Base-by-base conservation (phyloP, 2,329 filamentous ascomycete genomes). In the Sporothrix pseudoabietina region DNA sequence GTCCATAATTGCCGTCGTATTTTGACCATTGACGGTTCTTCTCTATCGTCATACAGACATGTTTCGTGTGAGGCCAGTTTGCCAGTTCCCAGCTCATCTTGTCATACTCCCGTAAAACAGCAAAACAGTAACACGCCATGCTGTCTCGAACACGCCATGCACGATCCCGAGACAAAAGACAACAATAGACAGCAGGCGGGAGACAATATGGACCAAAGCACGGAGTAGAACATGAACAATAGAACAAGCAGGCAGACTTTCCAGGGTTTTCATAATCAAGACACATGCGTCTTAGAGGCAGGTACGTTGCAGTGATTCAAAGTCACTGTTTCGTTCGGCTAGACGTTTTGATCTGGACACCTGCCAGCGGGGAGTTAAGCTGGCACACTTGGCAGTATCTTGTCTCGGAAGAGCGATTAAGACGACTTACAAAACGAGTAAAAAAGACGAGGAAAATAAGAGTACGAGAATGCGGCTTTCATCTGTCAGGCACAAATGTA, bases 361-460 rank as follows among this genome's bases (percentile, higher is more conserved):
- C 39, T 30, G 59, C n/a, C 65, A 35, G 65, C 44, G 26, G 44
- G 35, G 41, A 52, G 16, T 61, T 26, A 2, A 19, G 10, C 10
- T 63, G 57, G 41, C 55, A 63, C 44, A 35, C 35, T 68, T 49
- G 69, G 54, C 69, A 63, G 41, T 71, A 55, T 71, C 69, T 65
- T 65, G 57, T 71, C 54, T 71, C 69, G 57, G 57, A 54, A 35
- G 57, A 22, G 16, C 44, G 1, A 22, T 44, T 49, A 22, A 68
- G 44, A 35, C 65, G 65, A 4, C n/a, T 26, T 26, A 26, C 26
- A 26, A 26, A 26, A 26, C 26, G 26, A 26, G 26, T 26, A 30
- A 4, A 8, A 35, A 5, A 35, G 35, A 5, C 35, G 8, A 35
- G 35, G 35, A 44, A 26, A 55, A 30, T 1, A 55, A 22, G 22